phyloP scores from a whole-genome alignment of 2,329 filamentous ascomycete species.

The Celoporthe dispersa region DNA sequence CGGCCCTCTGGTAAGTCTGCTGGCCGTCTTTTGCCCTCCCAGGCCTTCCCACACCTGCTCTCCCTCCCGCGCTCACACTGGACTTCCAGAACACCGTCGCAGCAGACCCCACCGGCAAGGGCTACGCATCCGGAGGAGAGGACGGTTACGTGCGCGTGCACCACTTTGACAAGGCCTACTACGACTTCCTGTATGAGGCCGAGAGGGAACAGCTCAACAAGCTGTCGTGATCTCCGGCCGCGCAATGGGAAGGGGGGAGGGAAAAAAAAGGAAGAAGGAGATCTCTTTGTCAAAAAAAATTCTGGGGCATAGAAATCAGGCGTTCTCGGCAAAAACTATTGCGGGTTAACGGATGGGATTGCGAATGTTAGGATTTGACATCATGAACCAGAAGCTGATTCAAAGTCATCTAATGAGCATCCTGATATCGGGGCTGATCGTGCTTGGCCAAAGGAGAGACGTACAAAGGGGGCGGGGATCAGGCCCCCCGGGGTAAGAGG shows the following conservation, averaged over 20 bases:
- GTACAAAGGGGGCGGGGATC: not conserved
- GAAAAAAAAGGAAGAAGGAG: slow-evolving; percentile 9
- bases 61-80: not conserved
- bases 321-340: slow-evolving; percentile 26
- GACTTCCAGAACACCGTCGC: slow-evolving; percentile 79
- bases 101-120: slow-evolving; percentile 85
- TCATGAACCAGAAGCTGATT: slow-evolving; percentile 19
- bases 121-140: slow-evolving; percentile 95
- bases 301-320: slow-evolving; percentile 29
- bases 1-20: slow-evolving; percentile 70
- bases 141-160: slow-evolving; percentile 98
- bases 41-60: too few species aligned
- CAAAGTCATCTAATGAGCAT: slow-evolving; percentile 21
- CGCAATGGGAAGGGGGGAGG: not conserved
- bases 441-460: not conserved
- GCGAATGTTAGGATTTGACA: slow-evolving; percentile 23
- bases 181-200: slow-evolving; percentile 98
- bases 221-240: slow-evolving; percentile 34
- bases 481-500: not conserved
- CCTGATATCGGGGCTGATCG: not conserved
- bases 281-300: slow-evolving; percentile 24
- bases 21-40: too few species aligned
- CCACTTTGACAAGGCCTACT: slow-evolving; percentile 98
- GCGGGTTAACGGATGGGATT: slow-evolving; percentile 7
- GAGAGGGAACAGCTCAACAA: slow-evolving; percentile 76